Percentiles rank a stretch among this genome's conserved stretches.
These are phyloP conservation scores for Mortierella sp. DNA, from an alignment of 371 early-diverging fungal genomes.

Conservation along the genomic window DNA sequence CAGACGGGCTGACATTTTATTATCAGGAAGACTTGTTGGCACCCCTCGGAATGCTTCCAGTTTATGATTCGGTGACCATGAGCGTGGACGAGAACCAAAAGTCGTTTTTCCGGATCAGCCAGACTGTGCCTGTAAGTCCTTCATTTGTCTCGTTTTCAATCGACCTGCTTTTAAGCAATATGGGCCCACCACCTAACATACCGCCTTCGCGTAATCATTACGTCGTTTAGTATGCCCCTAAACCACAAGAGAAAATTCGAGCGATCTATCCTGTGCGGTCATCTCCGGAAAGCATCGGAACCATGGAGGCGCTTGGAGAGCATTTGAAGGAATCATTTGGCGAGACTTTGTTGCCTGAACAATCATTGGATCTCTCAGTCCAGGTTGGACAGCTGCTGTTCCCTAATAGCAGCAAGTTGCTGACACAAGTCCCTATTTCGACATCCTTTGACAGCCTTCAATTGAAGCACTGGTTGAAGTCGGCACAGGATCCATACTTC, in stretches of 20 bases:
- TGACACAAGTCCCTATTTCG: slow-evolving; percentile 24
- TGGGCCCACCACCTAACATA: background rate
- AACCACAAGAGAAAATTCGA: background rate
- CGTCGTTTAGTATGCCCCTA: slow-evolving; percentile 18
- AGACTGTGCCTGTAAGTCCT: slow-evolving; percentile 32
- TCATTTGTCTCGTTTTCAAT: background rate
- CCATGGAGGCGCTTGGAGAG: slow-evolving; percentile 14
- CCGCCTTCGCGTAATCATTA: background rate
- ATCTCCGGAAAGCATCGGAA: slow-evolving; percentile 16
- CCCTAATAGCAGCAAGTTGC: slow-evolving; percentile 12
- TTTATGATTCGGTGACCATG: slow-evolving; percentile 44
- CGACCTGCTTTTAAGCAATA: background rate
- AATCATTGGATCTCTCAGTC: slow-evolving; percentile 30
- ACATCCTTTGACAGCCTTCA: slow-evolving; percentile 22
- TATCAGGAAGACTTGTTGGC: slow-evolving; percentile 31
- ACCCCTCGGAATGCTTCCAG: slow-evolving; percentile 48
- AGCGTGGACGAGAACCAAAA: slow-evolving; percentile 29
- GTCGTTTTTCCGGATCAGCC: slow-evolving; percentile 38
- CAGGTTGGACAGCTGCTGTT: slow-evolving; percentile 46
- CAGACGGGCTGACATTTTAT: slow-evolving; percentile 22
- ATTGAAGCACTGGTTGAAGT: slow-evolving; percentile 41
- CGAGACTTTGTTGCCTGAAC: background rate
- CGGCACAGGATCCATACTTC: slow-evolving; percentile 33
- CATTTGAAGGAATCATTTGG: slow-evolving; percentile 18
- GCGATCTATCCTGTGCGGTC: slow-evolving; percentile 30